Evolutionary conservation across 2,329 filamentous ascomycete species (phyloP).

Genomic region (Colletotrichum filicis): DNA sequence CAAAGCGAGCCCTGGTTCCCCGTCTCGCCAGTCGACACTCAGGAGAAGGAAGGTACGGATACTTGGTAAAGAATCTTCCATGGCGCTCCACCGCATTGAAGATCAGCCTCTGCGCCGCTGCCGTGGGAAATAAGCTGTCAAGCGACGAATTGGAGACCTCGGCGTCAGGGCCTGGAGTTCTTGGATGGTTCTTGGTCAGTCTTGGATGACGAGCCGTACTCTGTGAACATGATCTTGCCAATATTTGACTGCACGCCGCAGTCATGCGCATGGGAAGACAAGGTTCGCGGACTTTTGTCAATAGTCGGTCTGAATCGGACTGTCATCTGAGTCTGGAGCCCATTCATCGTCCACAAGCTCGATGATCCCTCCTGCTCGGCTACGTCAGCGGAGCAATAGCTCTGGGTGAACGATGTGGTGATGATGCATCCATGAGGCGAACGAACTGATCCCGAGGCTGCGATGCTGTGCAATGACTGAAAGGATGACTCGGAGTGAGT

Average conservation of each 20-base stretch:
- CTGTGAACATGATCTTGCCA: background rate
- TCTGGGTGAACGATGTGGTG: background rate
- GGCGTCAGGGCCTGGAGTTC: background rate
- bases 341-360: slow-evolving; percentile 2
- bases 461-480: slow-evolving; percentile 13
- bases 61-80: background rate
- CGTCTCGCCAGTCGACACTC: slow-evolving; percentile 16
- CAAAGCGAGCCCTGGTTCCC: slow-evolving; percentile 30
- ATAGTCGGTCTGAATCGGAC: slow-evolving; percentile 7
- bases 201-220: background rate
- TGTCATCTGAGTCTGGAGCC: background rate
- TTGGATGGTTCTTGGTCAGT: background rate
- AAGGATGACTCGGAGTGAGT: background rate
- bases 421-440: background rate
- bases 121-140: slow-evolving; percentile 30
- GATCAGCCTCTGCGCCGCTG: slow-evolving; percentile 11
- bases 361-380: slow-evolving; percentile 3
- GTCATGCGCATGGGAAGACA: slow-evolving; percentile 9
- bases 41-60: slow-evolving; percentile 17
- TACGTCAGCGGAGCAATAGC: background rate
- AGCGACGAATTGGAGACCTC: slow-evolving; percentile 15
- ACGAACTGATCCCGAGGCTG: background rate
- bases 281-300: background rate
- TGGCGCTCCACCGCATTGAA: slow-evolving; percentile 28
- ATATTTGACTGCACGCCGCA: background rate